Evolutionary conservation across 1,284 basidiomycete genomes (phyloP).

Genomic region (Rhodotorula sp.): DNA sequence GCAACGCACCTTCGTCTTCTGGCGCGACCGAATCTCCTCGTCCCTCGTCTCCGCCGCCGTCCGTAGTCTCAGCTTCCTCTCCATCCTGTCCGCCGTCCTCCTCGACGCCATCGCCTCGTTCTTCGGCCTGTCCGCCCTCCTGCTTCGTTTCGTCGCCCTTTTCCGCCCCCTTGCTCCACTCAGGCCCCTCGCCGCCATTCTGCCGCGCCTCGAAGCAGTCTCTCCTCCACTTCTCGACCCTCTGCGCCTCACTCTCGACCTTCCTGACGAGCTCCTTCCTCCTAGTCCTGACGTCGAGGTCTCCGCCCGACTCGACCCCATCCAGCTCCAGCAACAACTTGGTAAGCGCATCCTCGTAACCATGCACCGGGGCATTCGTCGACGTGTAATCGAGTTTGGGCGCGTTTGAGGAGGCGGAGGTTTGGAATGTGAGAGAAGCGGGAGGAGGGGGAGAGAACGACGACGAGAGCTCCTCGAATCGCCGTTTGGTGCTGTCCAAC

Average conservation of each 20-base stretch:
- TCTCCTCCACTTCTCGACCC: conserved; percentile 50
- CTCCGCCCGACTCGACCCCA: conserved; percentile 63
- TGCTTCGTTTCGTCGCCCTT: background rate
- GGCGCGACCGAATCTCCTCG: too few relatives aligned
- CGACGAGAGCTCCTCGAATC: conserved; percentile 2
- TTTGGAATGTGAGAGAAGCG: conserved; percentile 1
- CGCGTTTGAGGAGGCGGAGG: background rate
- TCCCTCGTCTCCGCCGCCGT: background rate
- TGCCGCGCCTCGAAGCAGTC: background rate
- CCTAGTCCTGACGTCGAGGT: conserved; percentile 57
- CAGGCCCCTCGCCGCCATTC: background rate
- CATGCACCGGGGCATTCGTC: conserved; percentile 59
- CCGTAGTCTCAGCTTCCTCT: background rate
- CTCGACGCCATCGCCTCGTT: background rate
- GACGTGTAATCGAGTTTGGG: conserved; percentile 55
- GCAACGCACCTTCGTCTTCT: too few relatives aligned
- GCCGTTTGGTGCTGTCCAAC: background rate
- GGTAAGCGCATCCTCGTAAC: conserved; percentile 61
- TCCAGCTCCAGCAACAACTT: conserved; percentile 65
- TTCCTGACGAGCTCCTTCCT: conserved; percentile 59
- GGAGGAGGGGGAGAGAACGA: background rate
- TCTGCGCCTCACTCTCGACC: conserved; percentile 62
- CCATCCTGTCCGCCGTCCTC: background rate
- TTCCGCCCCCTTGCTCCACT: background rate
- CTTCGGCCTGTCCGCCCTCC: background rate